Evolutionary conservation across 345 rosid species (phyloP).

Genomic region (Dipteronia sinensis): DNA sequence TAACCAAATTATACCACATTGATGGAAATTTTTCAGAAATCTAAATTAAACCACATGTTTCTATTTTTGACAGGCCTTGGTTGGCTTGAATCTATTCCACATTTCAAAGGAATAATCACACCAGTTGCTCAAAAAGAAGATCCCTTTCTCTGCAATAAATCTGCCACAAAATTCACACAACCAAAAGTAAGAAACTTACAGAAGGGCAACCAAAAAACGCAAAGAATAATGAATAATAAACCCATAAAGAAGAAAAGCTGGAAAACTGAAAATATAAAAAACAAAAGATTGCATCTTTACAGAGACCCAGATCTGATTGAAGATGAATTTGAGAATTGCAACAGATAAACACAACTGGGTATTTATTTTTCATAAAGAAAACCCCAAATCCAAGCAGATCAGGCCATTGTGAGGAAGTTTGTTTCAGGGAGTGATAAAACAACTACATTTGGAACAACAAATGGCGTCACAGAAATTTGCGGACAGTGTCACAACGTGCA

Average conservation of each 20-base stretch:
- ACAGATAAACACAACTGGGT: constrained; percentile 27
- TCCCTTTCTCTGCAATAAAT: constrained; percentile 54
- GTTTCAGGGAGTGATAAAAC: constrained; percentile 16
- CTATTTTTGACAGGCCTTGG: constrained; percentile 24
- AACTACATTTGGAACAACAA: constrained; percentile 39
- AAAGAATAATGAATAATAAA: constrained; percentile 38
- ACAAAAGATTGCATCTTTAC: constrained; percentile 53
- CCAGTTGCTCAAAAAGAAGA: constrained; percentile 43
- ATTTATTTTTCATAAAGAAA: constrained; percentile 27
- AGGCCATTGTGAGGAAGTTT: constrained; percentile 28
- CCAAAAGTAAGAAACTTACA: constrained; percentile 51
- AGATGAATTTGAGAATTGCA: constrained; percentile 32
- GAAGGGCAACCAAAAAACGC: constrained; percentile 35
- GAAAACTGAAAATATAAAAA: constrained; percentile 21
- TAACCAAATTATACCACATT: constrained; percentile 58
- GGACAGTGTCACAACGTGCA: constrained; percentile 36
- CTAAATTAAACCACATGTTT: constrained; percentile 26
- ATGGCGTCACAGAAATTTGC: constrained; percentile 34
- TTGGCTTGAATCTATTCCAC: constrained; percentile 36
- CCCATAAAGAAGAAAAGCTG: constrained; percentile 18
- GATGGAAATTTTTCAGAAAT: constrained; percentile 34
- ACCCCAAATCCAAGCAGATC: constrained; percentile 49
- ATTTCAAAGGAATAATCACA: constrained; percentile 32
- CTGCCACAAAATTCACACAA: constrained; percentile 50
- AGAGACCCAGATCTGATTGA: constrained; percentile 46